Evolutionary conservation across 257 asterid species (phyloP).

Genomic region (Plantago ovata): DNA sequence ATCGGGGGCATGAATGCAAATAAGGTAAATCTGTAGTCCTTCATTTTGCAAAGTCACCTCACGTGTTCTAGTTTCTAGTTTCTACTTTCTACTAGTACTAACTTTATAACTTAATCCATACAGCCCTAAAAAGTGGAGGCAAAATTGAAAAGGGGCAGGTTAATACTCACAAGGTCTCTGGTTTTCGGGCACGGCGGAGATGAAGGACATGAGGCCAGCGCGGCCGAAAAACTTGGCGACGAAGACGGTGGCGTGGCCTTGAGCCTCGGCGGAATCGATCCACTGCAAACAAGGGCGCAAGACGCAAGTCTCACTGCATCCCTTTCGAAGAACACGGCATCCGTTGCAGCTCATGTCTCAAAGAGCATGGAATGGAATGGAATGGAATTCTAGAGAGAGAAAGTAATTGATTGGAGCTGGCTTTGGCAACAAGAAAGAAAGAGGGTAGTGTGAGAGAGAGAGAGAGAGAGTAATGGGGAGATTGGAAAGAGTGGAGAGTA

Average conservation of each 20-base stretch:
- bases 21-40: too few species aligned
- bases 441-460: neutral
- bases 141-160: too few species aligned
- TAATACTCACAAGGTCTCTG: conserved; percentile 47
- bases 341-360: conserved; percentile 65
- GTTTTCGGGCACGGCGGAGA: conserved; percentile 49
- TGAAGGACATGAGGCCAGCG: conserved; percentile 60
- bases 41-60: too few species aligned
- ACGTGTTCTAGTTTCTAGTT: too few species aligned
- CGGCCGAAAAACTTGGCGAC: conserved; percentile 73
- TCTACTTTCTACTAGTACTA: too few species aligned
- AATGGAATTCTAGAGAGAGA: neutral
- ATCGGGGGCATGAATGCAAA: too few species aligned
- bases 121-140: neutral
- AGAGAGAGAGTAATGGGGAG: conserved; percentile 15
- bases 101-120: too few species aligned
- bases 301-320: conserved; percentile 53
- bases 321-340: conserved; percentile 67
- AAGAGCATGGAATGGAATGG: too few species aligned
- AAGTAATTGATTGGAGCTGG: neutral
- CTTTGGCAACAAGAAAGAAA: neutral
- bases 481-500: neutral
- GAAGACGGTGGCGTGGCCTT: conserved; percentile 61
- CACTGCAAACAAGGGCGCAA: conserved; percentile 50
- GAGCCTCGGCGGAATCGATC: conserved; percentile 48